These are phyloP conservation scores for Botrytis elliptica DNA, from an alignment of 2,329 filamentous ascomycete genomes.

Conservation along the genomic window DNA sequence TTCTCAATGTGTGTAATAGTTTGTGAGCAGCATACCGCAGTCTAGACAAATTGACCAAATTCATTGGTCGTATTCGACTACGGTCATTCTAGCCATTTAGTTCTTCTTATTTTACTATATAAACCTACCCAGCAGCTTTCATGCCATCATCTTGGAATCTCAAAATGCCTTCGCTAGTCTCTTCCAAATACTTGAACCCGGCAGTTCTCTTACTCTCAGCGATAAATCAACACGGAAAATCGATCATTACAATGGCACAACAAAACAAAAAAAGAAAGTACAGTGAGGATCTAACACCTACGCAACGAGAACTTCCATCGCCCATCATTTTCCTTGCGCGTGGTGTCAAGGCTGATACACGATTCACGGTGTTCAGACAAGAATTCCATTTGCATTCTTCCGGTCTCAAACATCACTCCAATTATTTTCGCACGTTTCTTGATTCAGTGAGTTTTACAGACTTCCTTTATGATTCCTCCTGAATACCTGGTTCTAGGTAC, in stretches of 20 bases:
- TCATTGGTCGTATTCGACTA: too few species aligned
- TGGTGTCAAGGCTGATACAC: not conserved
- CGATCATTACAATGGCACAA: not conserved
- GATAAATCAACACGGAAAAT: not conserved
- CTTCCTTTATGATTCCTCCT: not conserved
- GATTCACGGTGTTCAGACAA: not conserved
- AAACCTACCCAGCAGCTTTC: not conserved
- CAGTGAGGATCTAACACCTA: not conserved
- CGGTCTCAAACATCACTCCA: not conserved
- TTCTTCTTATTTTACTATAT: too few species aligned
- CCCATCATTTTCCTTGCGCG: not conserved
- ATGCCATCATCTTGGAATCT: not conserved
- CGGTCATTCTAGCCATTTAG: not conserved
- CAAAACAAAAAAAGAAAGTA: not conserved
- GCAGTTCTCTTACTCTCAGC: not conserved
- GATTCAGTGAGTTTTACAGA: not conserved
- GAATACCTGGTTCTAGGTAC: not conserved
- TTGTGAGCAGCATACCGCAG: too few species aligned
- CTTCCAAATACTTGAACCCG: accelerated
- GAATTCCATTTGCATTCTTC: not conserved
- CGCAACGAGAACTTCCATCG: not conserved
- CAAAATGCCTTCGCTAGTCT: not conserved
- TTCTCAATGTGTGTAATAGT: not conserved
- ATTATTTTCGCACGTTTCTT: not conserved
- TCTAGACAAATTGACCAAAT: too few species aligned